A percentile compares a stretch with the other conserved stretches of the same genome.
Evolutionary conservation across 2,329 filamentous ascomycete species (phyloP).

Genomic region (Fusarium transvaalense): DNA sequence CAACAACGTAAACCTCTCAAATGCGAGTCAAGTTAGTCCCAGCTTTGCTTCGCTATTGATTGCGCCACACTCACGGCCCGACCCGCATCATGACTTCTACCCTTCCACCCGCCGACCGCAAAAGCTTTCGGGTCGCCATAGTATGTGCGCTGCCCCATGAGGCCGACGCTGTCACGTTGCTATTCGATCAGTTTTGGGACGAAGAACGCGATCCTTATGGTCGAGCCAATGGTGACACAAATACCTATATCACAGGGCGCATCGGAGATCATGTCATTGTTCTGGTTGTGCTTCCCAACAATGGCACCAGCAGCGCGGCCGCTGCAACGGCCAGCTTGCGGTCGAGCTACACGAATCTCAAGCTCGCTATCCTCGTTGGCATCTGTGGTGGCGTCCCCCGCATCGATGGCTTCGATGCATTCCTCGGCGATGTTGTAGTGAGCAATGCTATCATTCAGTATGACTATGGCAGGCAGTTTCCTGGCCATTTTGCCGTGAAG

Average conservation of each 20-base stretch:
- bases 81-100: not conserved
- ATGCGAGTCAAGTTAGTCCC: no score
- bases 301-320: constrained; percentile 49
- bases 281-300: constrained; percentile 45
- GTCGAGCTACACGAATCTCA: constrained; percentile 51
- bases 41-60: not conserved
- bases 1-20: no score
- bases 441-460: not conserved
- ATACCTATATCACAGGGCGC: constrained; percentile 49
- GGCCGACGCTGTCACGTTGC: not conserved
- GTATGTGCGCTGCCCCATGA: not conserved
- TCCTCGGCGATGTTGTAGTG: constrained; percentile 12
- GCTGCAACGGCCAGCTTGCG: constrained; percentile 45
- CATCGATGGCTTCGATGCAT: not conserved
- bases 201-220: constrained; percentile 27
- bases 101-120: not conserved
- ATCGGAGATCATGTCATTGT: constrained; percentile 19
- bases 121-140: not conserved
- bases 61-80: not conserved
- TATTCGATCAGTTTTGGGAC: constrained; percentile 43
- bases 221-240: constrained; percentile 42
- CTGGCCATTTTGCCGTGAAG: not conserved
- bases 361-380: constrained; percentile 54
- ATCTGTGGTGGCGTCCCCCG: constrained; percentile 55
- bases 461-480: not conserved